phyloP scores from a whole-genome alignment of 805 yeast species.

The Yamadazyma sp. region DNA sequence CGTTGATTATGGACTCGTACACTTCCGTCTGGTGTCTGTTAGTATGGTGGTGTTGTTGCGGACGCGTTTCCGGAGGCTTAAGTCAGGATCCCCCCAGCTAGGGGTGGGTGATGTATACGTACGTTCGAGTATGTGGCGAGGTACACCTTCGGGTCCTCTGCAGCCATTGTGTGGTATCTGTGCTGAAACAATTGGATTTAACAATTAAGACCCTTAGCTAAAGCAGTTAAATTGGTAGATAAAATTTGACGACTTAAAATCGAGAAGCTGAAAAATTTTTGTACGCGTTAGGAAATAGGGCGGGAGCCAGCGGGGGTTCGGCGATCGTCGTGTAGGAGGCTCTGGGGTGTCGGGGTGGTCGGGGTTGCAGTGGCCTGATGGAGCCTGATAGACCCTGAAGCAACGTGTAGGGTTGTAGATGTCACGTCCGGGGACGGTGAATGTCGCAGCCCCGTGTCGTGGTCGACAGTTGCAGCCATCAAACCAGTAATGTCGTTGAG shows the following conservation, averaged over 20 bases:
- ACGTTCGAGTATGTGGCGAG: constrained; percentile 48
- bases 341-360: neutral
- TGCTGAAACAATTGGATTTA: neutral
- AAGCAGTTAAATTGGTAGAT: neutral
- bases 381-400: no score
- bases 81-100: neutral
- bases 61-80: constrained; percentile 10
- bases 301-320: neutral
- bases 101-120: constrained; percentile 21
- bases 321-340: neutral
- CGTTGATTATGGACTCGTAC: constrained; percentile 67
- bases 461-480: constrained; percentile 1
- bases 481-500: no score
- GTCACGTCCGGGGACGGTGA: no score
- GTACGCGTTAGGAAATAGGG: constrained; percentile 10
- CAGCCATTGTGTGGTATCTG: constrained; percentile 8
- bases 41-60: constrained; percentile 4
- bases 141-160: constrained; percentile 36
- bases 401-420: no score
- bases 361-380: neutral
- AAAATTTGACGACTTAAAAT: constrained; percentile 13
- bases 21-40: constrained; percentile 50
- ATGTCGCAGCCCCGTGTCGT: no score
- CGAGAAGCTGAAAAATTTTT: constrained; percentile 8
- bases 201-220: neutral